Base-by-base conservation (phyloP, 2,329 filamentous ascomycete genomes). In the Ophiostoma novo-ulmi region DNA sequence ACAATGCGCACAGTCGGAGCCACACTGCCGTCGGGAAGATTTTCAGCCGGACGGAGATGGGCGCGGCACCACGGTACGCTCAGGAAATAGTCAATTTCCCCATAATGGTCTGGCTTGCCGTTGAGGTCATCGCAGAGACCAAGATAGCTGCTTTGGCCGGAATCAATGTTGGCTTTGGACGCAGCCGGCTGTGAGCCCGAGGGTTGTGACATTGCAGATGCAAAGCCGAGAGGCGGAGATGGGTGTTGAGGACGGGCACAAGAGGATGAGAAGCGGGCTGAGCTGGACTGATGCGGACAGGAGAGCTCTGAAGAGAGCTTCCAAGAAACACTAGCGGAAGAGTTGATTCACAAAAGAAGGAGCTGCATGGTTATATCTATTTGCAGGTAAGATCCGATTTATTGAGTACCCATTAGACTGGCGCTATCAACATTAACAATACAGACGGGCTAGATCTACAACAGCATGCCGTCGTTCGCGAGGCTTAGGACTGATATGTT, bases 21-120 rank as follows among this genome's bases (percentile, higher is more conserved):
- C 7, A 38, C 31, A 7, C 61, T 64, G 17, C 61, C 61, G 35
- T 17, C 61, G 14, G 61, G 61, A 5, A 64, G 31, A 10, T 38
- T 36, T 17, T 71, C 77, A 0, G 81, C 78, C 31, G 80, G 78
- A 5, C 77, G 74, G 66, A 87, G 78, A 64, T 84, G 78, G 17
- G 76, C 74, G 1, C 79, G 78, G 71, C 82, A 85, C 85, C 85
- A 87, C 14, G 84, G 82, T 35, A 83, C 82, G 31, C 78, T 75
- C 22, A 74, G 71, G 73, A 81, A 80, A 71, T 78, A 70, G 64
- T 66, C 64, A 2, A 66, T 39, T 5, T 66, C 64, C 38, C 36
- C 63, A 14, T 31, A 26, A 3, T 22, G 22, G 52, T 58, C 52
- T 58, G 52, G 52, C 52, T 58, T 58, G 52, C n/a, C 52, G 22